Base-by-base conservation (phyloP, 2,329 filamentous ascomycete genomes). In the Cercospora sojina region DNA sequence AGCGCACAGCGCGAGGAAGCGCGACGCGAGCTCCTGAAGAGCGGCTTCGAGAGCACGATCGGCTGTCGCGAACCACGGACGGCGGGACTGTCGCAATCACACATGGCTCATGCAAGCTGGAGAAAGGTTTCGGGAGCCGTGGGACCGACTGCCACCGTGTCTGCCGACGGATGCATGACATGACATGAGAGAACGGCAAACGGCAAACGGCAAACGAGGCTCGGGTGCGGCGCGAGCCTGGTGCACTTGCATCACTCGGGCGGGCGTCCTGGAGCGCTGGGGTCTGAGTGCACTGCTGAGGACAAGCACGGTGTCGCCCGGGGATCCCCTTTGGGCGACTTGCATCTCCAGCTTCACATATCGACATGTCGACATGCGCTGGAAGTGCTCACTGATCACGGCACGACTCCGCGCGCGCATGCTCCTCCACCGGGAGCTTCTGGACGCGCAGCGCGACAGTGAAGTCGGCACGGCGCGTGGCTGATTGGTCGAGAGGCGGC, bases 11-110 rank as follows among this genome's bases (percentile, higher is more conserved):
- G 23, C 41, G 25, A 51, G 47, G 47, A 10, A 51, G 25, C 12
- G 18, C 12, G 27, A n/a, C 27, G 27, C 27, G 27, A 53, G 59
- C 59, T 57, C 53, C 53, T 57, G 53, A 57, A 62, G 59, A 62
- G 43, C 27, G 29, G 47, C 29, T 47, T 25, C 20, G 29, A 53
- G 27, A 57, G 29, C 53, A 23, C 5, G 53, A 57, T 57, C 27
- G 53, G 53, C 32, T n/a, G 12, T 12, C 32, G 59, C 59, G 47
- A 53, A 63, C 32, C 51, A 53, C 47, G 47, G 47, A 10, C 59
- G 51, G 7, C 53, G 43, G 25, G 51, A 66, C 43, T 32, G 64
- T 62, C 64, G 53, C 64, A 66, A 59, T 62, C 41, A 51, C 56
- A 43, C 59, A 63, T 47, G 43, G 41, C 59, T 59, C 31, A 23